A percentile compares a stretch with the other conserved stretches of the same genome.
Conservation (phyloP, 73 alveolate genomes). For the Blepharisma japonicum region DNA sequence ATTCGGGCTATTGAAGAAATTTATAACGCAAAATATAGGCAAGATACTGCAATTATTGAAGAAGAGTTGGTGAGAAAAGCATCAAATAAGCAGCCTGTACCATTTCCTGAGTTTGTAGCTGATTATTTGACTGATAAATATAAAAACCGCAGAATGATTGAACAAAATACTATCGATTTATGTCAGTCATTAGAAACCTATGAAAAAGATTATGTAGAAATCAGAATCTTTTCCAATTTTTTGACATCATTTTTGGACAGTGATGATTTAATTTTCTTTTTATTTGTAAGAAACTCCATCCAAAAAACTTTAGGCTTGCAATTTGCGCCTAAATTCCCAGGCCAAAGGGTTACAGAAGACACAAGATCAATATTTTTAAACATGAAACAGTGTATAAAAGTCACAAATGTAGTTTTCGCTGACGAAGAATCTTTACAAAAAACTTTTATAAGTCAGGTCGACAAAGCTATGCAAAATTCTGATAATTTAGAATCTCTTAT, state of each 20-base stretch:
- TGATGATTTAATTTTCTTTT: conserved; percentile 9
- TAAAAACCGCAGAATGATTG: conserved; percentile 6
- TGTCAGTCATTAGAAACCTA: conserved; percentile 20
- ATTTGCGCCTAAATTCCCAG: conserved; percentile 9
- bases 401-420: neutral
- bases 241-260: neutral
- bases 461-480: neutral
- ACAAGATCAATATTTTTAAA: neutral
- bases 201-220: neutral
- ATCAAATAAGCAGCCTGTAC: neutral
- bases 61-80: neutral
- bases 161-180: conserved; percentile 3
- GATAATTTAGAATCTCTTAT: no score
- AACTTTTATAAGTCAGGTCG: neutral
- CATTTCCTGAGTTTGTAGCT: conserved; percentile 8
- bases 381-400: neutral
- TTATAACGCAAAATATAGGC: neutral
- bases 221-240: neutral
- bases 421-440: conserved; percentile 25
- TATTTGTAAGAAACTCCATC: neutral
- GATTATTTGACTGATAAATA: neutral
- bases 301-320: neutral
- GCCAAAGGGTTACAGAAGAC: neutral
- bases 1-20: conserved; percentile 4
- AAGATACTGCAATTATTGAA: neutral